Evolutionary conservation across 768 basidiomycete genomes (phyloP).

Genomic region (Clitopilus passeckerianus): DNA sequence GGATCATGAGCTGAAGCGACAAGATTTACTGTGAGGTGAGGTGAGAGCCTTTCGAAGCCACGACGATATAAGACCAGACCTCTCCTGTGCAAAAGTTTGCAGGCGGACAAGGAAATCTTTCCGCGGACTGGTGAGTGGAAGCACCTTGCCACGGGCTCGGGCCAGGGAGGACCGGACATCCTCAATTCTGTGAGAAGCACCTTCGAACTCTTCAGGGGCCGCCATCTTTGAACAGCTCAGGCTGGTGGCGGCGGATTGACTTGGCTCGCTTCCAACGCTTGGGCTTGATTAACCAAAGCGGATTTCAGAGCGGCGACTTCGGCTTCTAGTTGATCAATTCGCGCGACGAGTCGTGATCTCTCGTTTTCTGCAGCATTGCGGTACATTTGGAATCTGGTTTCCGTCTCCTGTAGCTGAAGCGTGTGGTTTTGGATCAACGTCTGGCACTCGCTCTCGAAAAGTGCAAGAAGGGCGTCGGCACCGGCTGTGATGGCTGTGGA

Average conservation of each 20-base stretch:
- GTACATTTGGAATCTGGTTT: neutral
- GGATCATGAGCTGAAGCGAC: no score
- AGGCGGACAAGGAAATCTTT: no score
- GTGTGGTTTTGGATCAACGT: neutral
- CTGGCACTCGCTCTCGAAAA: neutral
- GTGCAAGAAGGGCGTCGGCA: neutral
- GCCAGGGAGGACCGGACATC: no score
- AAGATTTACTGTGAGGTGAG: no score
- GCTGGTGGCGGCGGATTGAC: neutral
- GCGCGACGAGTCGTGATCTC: neutral
- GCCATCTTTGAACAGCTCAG: no score
- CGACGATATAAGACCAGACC: no score
- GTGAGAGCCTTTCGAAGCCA: no score
- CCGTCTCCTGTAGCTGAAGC: neutral
- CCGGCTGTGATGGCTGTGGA: neutral
- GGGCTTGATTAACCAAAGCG: neutral
- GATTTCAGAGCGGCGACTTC: neutral
- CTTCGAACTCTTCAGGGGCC: no score
- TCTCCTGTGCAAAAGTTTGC: no score
- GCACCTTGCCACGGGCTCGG: no score
- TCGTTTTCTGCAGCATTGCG: neutral
- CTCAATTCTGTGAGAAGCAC: no score
- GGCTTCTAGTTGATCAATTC: neutral
- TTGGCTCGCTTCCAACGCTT: neutral
- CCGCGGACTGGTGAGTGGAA: no score